Evolutionary conservation across 441 rosid genomes (phyloP).

Genomic region (Populus hybrid): DNA sequence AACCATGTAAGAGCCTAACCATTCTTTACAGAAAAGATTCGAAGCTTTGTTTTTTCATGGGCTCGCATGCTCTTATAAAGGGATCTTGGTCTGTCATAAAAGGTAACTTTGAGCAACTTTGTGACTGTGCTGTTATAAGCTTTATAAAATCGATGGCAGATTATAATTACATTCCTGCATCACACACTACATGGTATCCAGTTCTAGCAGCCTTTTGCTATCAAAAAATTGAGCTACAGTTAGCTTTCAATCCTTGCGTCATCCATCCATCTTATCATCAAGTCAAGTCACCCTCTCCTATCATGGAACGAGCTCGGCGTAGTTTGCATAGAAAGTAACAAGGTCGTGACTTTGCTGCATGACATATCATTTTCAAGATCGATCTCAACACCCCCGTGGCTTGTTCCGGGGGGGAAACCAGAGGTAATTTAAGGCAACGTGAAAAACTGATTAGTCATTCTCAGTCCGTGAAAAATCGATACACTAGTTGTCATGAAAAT

Average conservation of each 20-base stretch:
- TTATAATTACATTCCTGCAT: background rate
- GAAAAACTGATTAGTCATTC: too few species aligned
- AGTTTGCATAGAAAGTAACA: background rate
- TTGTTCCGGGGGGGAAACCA: background rate
- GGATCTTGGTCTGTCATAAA: background rate
- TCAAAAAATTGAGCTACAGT: background rate
- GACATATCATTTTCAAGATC: conserved; percentile 10
- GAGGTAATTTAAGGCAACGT: too few species aligned
- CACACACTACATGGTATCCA: background rate
- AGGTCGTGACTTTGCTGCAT: background rate
- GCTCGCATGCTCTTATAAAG: conserved; percentile 1
- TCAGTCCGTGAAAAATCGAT: too few species aligned
- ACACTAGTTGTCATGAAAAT: too few species aligned
- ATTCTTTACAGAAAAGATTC: background rate
- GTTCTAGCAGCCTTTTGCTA: background rate
- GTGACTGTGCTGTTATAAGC: background rate
- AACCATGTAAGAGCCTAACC: background rate
- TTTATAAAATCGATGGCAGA: background rate
- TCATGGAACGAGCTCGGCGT: background rate
- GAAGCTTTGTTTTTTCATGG: background rate
- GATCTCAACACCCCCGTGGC: background rate
- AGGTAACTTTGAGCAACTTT: background rate
- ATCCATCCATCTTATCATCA: background rate
- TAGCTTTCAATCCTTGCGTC: background rate
- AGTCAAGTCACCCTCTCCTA: background rate